Evolutionary conservation across 306 rosid species (phyloP).

Genomic region (Cucurbita argyrosperma): DNA sequence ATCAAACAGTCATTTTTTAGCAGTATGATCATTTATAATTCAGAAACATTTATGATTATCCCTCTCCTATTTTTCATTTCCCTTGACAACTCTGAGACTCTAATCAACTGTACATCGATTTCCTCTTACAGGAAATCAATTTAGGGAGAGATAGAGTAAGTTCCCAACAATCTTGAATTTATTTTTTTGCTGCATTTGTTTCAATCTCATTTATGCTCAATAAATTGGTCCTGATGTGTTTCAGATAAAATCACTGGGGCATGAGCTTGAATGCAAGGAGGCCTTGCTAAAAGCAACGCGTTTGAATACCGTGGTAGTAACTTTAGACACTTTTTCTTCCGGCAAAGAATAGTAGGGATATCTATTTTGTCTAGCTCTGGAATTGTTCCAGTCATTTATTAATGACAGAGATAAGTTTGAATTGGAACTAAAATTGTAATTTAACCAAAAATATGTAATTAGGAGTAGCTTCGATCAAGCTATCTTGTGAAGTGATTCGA

Average conservation of each 20-base stretch:
- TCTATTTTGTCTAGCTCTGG: neutral
- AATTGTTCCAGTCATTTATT: neutral
- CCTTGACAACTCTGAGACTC: neutral
- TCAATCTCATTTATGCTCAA: neutral
- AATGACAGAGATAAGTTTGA: no score
- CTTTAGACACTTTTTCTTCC: neutral
- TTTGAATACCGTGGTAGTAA: constrained; percentile 25
- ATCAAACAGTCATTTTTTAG: constrained; percentile 60
- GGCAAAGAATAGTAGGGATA: neutral
- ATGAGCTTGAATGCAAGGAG: constrained; percentile 56
- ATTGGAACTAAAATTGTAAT: no score
- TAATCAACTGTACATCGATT: neutral
- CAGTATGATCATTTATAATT: constrained; percentile 20
- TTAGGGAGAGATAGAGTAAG: constrained; percentile 61
- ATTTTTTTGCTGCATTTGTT: neutral
- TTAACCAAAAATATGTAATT: no score
- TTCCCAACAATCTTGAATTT: neutral
- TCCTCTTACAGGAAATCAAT: constrained; percentile 56
- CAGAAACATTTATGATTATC: neutral
- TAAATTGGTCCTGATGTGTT: constrained; percentile 5
- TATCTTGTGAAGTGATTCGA: no score
- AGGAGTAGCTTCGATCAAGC: no score
- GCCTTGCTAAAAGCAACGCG: constrained; percentile 46
- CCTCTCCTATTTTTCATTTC: neutral
- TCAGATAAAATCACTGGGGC: constrained; percentile 59